Percentiles rank a stretch among this genome's conserved stretches.
Conservation (phyloP, 1,284 basidiomycete species). For the Boletus holoroseus region DNA sequence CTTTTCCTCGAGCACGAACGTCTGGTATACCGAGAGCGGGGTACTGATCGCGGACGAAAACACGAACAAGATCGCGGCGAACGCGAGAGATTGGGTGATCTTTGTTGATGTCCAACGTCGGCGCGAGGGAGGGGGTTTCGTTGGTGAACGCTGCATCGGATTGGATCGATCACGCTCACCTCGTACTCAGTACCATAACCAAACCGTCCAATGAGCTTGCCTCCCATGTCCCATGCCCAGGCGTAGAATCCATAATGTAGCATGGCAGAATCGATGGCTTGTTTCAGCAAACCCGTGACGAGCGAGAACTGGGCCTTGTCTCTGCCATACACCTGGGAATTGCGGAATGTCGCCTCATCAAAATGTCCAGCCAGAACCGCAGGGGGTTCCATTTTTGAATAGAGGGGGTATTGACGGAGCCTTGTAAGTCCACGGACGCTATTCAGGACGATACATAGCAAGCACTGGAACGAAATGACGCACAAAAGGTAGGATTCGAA, state of each 20-base stretch:
- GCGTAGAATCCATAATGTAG: slow-evolving; percentile 77
- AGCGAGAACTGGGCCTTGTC: slow-evolving; percentile 89
- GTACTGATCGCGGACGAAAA: slow-evolving; percentile 65
- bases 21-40: slow-evolving; percentile 77
- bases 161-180: slow-evolving; percentile 35
- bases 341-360: slow-evolving; percentile 68
- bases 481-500: slow-evolving; percentile 83
- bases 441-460: neutral
- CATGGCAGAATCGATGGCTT: slow-evolving; percentile 64
- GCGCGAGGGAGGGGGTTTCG: too few relatives aligned
- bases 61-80: slow-evolving; percentile 64
- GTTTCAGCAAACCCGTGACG: slow-evolving; percentile 68
- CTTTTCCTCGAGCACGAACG: slow-evolving; percentile 91
- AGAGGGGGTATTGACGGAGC: slow-evolving; percentile 79
- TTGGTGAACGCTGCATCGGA: neutral
- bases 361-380: slow-evolving; percentile 71
- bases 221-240: slow-evolving; percentile 68
- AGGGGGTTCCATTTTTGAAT: slow-evolving; percentile 75
- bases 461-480: slow-evolving; percentile 29
- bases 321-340: slow-evolving; percentile 86
- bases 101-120: neutral
- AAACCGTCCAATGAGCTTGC: slow-evolving; percentile 44
- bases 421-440: slow-evolving; percentile 35
- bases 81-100: slow-evolving; percentile 80
- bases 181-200: slow-evolving; percentile 66